Base-by-base conservation (phyloP, 2,329 filamentous ascomycete genomes). In the Fusarium newnesense region DNA sequence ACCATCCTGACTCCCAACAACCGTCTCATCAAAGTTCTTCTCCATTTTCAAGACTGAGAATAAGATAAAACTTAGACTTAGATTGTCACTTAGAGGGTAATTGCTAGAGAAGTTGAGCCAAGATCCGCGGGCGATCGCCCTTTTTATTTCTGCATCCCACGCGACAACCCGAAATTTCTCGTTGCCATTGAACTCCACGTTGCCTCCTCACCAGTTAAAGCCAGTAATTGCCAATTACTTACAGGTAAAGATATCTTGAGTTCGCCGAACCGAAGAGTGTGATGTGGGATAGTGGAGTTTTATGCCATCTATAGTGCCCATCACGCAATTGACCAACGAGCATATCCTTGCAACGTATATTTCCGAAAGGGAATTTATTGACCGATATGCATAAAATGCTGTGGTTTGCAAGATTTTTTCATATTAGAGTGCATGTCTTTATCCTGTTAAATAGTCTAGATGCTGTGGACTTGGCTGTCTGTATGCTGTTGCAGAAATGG, bases 321-420 rank as follows among this genome's bases (percentile, higher is more conserved):
- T 69, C 64, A 69, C 64, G 66, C 66, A 69, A 69, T 69, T 60
- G 66, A 68, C 66, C 30, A 62, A 36, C 40, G 36, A 18, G n/a
- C 50, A 32, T 11, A 62, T 36, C 59, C 59, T 62, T 58, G 59
- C 12, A 37, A 62, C 32, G 24, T 43, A 13, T 42, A 44, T 37
- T 62, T 26, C 26, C 26, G 24, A 30, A 28, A 26, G 21, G 19
- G 2, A 58, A 26, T 26, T 9, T 24, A 44, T 30, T 37, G 12
- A 32, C n/a, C 21, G n/a, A 44, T 19, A 43, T 26, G 10, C 36
- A 28, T 21, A 9, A 28, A 28, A 15, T 11, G 5, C 7, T 18
- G 5, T 16, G 26, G 10, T 58, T 32, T 8, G 24, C 2, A 34
- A 24, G 32, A 53, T 40, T 40, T 1, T 67, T 24, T 47, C n/a